These are phyloP conservation scores for Perkinsus olseni DNA, from an alignment of 169 alveolate species.

Conservation along the genomic window DNA sequence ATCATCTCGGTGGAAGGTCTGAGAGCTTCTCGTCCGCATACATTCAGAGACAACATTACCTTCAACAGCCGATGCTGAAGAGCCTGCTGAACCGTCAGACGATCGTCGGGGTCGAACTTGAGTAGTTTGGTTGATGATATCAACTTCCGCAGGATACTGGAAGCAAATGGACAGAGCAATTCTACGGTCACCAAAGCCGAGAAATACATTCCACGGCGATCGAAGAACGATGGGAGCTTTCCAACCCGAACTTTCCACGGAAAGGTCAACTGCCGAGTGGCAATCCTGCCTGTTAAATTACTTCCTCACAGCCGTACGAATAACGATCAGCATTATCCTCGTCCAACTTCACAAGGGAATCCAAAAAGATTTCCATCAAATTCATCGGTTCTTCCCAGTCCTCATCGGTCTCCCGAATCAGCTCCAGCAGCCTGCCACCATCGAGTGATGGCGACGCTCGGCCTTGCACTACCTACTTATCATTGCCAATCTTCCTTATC, in stretches of 20 bases:
- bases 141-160: not conserved
- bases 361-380: not conserved
- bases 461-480: not conserved
- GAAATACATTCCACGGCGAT: no score
- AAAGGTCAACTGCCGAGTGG: no score
- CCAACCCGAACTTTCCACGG: no score
- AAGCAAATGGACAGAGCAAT: no score
- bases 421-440: not conserved
- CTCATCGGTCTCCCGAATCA: not conserved
- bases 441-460: not conserved
- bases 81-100: constrained; percentile 22
- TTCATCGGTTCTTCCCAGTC: not conserved
- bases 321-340: not conserved
- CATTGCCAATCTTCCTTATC: constrained; percentile 16
- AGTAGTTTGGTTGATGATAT: constrained; percentile 11
- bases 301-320: not conserved
- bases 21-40: not conserved
- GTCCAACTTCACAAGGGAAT: not conserved
- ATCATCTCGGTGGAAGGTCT: not conserved
- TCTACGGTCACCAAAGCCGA: not conserved
- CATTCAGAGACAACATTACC: not conserved
- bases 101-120: constrained; percentile 23
- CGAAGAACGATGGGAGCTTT: no score
- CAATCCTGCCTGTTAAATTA: not conserved
- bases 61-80: constrained; percentile 28